phyloP scores from a whole-genome alignment of 116 monocot species.

The Phalaenopsis hybrid region DNA sequence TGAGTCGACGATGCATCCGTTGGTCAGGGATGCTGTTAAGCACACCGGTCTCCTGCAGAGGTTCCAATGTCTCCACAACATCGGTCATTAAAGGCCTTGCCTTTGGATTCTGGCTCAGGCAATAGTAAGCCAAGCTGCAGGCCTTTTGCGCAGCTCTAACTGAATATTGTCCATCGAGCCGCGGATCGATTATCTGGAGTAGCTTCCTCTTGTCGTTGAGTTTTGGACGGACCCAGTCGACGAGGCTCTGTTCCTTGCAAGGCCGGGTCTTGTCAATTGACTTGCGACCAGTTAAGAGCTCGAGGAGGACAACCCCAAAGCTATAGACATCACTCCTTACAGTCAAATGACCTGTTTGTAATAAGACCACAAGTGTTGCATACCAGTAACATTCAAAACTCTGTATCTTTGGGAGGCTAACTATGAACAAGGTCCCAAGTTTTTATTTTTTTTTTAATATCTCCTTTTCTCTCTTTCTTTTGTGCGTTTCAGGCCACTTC shows the following conservation, averaged over 20 bases:
- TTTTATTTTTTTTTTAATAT: too few species aligned
- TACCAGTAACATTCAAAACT: too few species aligned
- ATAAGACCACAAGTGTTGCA: too few species aligned
- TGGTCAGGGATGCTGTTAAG: conserved; percentile 4
- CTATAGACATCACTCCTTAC: conserved; percentile 66
- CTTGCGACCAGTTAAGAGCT: conserved; percentile 52
- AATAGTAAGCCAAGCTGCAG: conserved; percentile 62
- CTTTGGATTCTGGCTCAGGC: conserved; percentile 64
- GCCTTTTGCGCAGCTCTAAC: conserved; percentile 54
- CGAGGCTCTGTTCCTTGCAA: conserved; percentile 52
- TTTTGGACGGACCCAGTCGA: conserved; percentile 54
- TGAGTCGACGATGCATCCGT: conserved; percentile 16
- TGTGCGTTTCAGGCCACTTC: too few species aligned
- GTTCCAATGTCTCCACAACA: conserved; percentile 52
- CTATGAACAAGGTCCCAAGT: too few species aligned
- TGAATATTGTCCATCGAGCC: conserved; percentile 53
- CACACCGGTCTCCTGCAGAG: conserved; percentile 23
- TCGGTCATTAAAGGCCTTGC: conserved; percentile 70
- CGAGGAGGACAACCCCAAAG: conserved; percentile 70
- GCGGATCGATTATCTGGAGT: conserved; percentile 44
- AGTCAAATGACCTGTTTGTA: conserved; percentile 50
- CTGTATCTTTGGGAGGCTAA: too few species aligned
- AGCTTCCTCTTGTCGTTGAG: conserved; percentile 57
- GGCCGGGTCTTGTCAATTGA: conserved; percentile 60
- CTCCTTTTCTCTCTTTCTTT: too few species aligned